Base-by-base conservation (phyloP, 192 early-diverging fungal genomes). In the Coemansia umbellata region DNA sequence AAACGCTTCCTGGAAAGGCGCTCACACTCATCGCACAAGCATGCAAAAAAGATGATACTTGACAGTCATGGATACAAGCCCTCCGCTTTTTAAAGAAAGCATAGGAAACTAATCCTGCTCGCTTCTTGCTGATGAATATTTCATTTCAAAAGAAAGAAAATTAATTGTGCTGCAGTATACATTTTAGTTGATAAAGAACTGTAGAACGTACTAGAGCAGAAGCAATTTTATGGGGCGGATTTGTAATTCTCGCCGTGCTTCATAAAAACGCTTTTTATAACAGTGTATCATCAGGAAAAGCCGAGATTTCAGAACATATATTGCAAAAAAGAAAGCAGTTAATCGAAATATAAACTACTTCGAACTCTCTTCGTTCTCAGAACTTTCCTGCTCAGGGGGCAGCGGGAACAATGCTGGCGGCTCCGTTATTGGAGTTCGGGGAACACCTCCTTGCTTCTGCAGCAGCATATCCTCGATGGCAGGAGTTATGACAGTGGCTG, bases 371-470 rank as follows among this genome's bases (percentile, higher is more conserved):
- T 44, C 53, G 3, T 68, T 53, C 2, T 74, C 70, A 15, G 24
- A 26, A 5, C 17, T 26, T 2, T 41, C 18, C 23, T 45, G 23
- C 24, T 56, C 59, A 3, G 63, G 64, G 0, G 70, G 70, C 31
- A 74, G 63, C 22, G 70, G 70, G 17, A 58, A 66, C 19, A 74
- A 47, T 8, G 59, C 58, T 9, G 53, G 63, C 3, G 70, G 70
- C 50, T 74, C 70, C 2, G 37, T n/a, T n/a, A n/a, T n/a, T n/a
- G n/a, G n/a, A n/a, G n/a, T n/a, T n/a, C n/a, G n/a, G n/a, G n/a
- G n/a, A n/a, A n/a, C n/a, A n/a, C n/a, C n/a, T 50, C 47, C 32
- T 13, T 19, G 27, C 24, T 22, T 39, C 54, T 32, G 19, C 32
- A 31, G 10, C 24, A 23, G 14, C 44, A 19, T 37, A 27, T 18